Evolutionary conservation across 306 rosid species (phyloP).

Genomic region (Calophaca sinica): DNA sequence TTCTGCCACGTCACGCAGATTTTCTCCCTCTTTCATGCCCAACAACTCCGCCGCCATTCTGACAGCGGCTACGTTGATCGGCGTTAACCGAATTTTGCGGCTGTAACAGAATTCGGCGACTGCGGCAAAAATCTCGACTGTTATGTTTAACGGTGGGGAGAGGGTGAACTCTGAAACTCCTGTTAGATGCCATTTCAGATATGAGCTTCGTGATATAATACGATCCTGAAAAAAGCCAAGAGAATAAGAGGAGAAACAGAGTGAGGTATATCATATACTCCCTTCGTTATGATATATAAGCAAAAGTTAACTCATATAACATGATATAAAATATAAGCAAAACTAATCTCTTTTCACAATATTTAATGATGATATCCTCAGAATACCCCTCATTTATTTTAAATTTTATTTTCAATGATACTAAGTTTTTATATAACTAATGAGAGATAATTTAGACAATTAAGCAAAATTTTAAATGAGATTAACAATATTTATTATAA

Average conservation of each 20-base stretch:
- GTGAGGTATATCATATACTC: neutral
- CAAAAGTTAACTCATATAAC: no score
- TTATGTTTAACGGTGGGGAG: slow-evolving; percentile 80
- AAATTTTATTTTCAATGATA: no score
- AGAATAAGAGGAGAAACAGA: neutral
- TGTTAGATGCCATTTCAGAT: slow-evolving; percentile 71
- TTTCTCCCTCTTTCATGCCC: slow-evolving; percentile 67
- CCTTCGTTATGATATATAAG: no score
- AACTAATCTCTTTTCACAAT: no score
- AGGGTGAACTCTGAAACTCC: slow-evolving; percentile 59
- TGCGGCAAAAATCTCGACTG: slow-evolving; percentile 64
- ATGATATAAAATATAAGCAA: no score
- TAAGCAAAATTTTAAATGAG: no score
- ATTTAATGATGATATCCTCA: no score
- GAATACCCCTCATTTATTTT: no score
- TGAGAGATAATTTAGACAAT: no score
- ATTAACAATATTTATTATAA: no score
- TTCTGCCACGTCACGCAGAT: slow-evolving; percentile 62
- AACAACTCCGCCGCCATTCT: slow-evolving; percentile 81
- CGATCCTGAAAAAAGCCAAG: slow-evolving; percentile 58
- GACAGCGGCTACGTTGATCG: slow-evolving; percentile 71
- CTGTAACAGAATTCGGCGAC: slow-evolving; percentile 83
- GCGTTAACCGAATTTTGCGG: slow-evolving; percentile 57
- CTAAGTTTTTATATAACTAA: no score
- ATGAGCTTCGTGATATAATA: slow-evolving; percentile 63